Base-by-base conservation (phyloP, 306 rosid species). In the Quillaja saponaria region DNA sequence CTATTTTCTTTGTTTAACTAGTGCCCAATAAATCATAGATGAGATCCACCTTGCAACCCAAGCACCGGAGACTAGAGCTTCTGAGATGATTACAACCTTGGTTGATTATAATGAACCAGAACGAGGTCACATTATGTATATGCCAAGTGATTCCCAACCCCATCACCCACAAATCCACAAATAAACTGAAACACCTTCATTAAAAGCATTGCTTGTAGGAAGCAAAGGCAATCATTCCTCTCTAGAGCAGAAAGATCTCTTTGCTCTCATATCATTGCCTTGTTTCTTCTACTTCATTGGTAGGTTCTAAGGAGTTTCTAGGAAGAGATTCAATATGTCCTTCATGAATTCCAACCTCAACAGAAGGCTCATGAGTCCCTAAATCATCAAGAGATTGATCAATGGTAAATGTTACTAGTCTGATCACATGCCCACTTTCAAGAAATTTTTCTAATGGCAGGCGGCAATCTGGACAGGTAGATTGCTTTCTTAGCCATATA, bases 391-490 rank as follows among this genome's bases (percentile, higher is more conserved):
- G 58, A 25, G 90, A 79, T 2, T 69, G 87, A 59, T 56, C 68
- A 1, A 73, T 67, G 57, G 76, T 74, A 40, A 85, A 75, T 12
- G 80, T 75, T 7, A 83, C 73, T 15, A 83, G 77, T 53, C 81
- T n/a, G n/a, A n/a, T 81, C 52, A 59, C 76, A 73, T 81, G 88
- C 66, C 81, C 82, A 63, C 78, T 39, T 18, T 74, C 79, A 46
- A 68, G 55, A 74, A 78, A 77, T 33, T 82, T 87, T 25, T 77
- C 86, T 59, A 92, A 66, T 34, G 96, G 83, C 20, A 92, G 61
- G 51, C 98, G 95, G 75, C 98, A 92, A 13, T 88, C 87, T 0
- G 98, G 96, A 62, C 98, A 92, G 3, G 98, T 88, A 3, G 96
- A 76, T 62, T 88, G 95, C 64, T 85, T 92, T 68, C 87, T 82